These are phyloP conservation scores for Alternaria consortialis DNA, from an alignment of 2,329 filamentous ascomycete species.

Conservation along the genomic window DNA sequence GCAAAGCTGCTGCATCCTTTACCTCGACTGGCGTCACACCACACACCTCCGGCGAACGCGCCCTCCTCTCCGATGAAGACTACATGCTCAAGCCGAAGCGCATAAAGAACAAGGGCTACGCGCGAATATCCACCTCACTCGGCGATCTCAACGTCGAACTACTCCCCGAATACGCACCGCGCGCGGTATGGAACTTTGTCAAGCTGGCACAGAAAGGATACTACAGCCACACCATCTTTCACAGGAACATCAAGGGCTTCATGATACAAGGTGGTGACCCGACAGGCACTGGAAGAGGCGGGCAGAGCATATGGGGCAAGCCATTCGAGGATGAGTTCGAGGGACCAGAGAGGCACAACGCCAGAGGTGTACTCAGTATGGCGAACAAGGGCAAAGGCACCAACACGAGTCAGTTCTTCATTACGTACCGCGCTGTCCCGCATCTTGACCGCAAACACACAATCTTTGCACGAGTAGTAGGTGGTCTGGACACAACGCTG, in stretches of 20 bases:
- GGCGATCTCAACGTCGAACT: conserved; percentile 90
- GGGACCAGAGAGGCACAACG: conserved; percentile 83
- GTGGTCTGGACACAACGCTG: conserved; percentile 75
- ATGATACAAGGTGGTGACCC: conserved; percentile 99
- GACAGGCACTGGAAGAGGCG: conserved; percentile 89
- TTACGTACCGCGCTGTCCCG: conserved; percentile 83
- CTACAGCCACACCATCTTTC: conserved; percentile 84
- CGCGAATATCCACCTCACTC: conserved; percentile 83
- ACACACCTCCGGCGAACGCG: conserved; percentile 86
- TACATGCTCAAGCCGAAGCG: conserved; percentile 93
- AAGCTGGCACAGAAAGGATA: conserved; percentile 88
- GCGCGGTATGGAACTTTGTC: conserved; percentile 97
- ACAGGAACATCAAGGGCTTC: conserved; percentile 93
- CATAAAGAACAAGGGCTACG: conserved; percentile 90
- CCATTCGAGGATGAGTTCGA: conserved; percentile 95
- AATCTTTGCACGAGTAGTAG: conserved; percentile 89
- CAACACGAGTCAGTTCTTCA: conserved; percentile 94
- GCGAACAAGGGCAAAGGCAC: conserved; percentile 99
- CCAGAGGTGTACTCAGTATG: conserved; percentile 86
- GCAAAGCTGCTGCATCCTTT: conserved; percentile 89
- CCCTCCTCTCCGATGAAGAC: conserved; percentile 89
- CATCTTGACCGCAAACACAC: conserved; percentile 97
- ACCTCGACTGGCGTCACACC: conserved; percentile 94
- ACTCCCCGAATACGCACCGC: conserved; percentile 88
- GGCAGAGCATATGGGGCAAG: conserved; percentile 90